These are phyloP conservation scores for Cordyceps fumosorosea DNA, from an alignment of 2,329 filamentous ascomycete genomes.

Conservation along the genomic window DNA sequence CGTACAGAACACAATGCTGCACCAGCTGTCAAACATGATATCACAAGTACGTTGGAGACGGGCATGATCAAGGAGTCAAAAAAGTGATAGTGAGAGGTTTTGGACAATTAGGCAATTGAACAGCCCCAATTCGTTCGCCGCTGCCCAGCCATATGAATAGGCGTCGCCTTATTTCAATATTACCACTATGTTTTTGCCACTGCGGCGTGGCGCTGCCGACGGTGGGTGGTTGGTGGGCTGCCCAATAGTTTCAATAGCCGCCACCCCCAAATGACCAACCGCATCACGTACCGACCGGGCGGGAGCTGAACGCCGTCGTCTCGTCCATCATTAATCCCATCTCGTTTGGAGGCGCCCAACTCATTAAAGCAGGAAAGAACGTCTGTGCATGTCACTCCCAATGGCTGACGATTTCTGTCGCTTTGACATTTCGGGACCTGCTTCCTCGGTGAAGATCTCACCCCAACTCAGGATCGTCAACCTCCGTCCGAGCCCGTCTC, in stretches of 20 bases:
- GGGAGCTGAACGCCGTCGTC: background rate
- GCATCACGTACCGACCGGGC: background rate
- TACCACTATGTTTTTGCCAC: background rate
- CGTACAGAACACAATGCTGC: too few species aligned
- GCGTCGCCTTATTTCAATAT: background rate
- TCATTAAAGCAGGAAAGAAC: background rate
- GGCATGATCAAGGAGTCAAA: background rate
- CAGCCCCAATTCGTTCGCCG: background rate
- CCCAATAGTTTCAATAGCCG: background rate
- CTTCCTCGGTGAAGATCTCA: background rate
- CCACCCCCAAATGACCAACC: background rate
- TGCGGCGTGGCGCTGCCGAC: background rate
- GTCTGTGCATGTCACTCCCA: background rate
- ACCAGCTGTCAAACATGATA: background rate
- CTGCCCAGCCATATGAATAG: background rate
- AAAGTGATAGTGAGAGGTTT: background rate
- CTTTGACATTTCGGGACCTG: background rate
- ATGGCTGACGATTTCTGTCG: too few species aligned
- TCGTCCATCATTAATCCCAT: background rate
- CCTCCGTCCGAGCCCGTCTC: background rate
- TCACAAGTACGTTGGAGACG: background rate
- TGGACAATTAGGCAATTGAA: too few species aligned
- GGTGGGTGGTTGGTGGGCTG: background rate
- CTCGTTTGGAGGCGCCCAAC: background rate
- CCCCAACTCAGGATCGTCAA: background rate